A percentile compares a stretch with the other conserved stretches of the same genome.
phyloP scores from a whole-genome alignment of 2,329 filamentous ascomycete genomes.

The Trichoderma sp. region DNA sequence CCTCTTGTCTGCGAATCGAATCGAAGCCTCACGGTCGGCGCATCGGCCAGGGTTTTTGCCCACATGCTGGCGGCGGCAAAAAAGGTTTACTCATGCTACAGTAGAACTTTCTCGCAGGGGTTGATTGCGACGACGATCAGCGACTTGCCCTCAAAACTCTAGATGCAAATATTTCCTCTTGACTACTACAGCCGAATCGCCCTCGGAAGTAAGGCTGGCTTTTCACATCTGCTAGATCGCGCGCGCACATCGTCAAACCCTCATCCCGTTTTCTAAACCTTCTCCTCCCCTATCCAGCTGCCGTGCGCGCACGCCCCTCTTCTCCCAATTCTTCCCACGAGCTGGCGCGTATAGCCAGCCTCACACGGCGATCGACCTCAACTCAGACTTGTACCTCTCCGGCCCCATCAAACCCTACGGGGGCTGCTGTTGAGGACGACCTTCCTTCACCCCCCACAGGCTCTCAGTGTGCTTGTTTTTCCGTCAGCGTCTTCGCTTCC shows the following conservation, averaged over 20 bases:
- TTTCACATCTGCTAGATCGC: not conserved
- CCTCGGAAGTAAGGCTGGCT: not conserved
- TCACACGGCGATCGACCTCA: conserved; percentile 18
- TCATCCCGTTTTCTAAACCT: not conserved
- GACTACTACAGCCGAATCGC: not conserved
- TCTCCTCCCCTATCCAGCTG: conserved; percentile 5
- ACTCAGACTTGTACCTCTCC: conserved; percentile 6
- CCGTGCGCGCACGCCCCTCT: conserved; percentile 12
- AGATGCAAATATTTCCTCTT: not conserved
- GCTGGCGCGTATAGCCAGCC: not conserved
- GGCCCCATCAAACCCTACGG: not conserved
- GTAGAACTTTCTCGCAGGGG: not conserved
- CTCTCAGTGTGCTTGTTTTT: not conserved
- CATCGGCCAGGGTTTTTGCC: conserved; percentile 9
- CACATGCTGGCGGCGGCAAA: not conserved
- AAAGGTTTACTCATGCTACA: not conserved
- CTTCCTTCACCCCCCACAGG: not conserved
- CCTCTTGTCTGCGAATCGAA: conserved; percentile 5
- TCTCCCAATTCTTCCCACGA: not conserved
- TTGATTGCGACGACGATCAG: not conserved
- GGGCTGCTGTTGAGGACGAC: not conserved
- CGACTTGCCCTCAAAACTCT: not conserved
- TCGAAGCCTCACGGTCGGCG: conserved; percentile 16
- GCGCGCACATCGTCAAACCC: conserved; percentile 3
- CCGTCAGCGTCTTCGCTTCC: not conserved